phyloP scores from a whole-genome alignment of 371 early-diverging fungal genomes.

The Mucor saturninus region DNA sequence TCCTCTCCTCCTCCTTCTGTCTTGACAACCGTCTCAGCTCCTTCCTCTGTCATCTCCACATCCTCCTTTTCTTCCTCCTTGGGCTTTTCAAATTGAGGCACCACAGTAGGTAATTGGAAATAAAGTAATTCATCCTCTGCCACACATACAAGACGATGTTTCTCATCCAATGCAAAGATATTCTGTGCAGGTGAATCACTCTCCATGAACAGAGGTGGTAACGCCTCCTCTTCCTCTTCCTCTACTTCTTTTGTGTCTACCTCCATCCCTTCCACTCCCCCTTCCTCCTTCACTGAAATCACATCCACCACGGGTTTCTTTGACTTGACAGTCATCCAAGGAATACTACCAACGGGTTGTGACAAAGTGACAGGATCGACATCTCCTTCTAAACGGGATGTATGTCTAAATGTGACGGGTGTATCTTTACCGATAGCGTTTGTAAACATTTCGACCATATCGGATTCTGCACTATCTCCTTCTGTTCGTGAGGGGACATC shows the following conservation, averaged over 20 bases:
- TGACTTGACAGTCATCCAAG: slow-evolving; percentile 39
- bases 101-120: slow-evolving; percentile 50
- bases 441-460: slow-evolving; percentile 40
- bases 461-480: slow-evolving; percentile 31
- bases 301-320: slow-evolving; percentile 8
- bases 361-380: slow-evolving; percentile 47
- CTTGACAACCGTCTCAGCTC: slow-evolving; percentile 29
- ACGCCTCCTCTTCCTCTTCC: slow-evolving; percentile 16
- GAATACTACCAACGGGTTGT: slow-evolving; percentile 25
- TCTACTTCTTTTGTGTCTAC: not conserved
- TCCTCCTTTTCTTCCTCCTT: slow-evolving; percentile 27
- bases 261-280: slow-evolving; percentile 10
- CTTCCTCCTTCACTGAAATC: slow-evolving; percentile 13
- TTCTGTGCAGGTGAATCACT: slow-evolving; percentile 52
- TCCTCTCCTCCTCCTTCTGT: not conserved
- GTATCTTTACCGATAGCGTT: slow-evolving; percentile 24
- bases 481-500: slow-evolving; percentile 32
- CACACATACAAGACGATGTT: slow-evolving; percentile 42
- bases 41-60: slow-evolving; percentile 42
- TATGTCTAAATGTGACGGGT: slow-evolving; percentile 46
- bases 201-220: slow-evolving; percentile 34
- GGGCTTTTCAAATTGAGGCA: slow-evolving; percentile 50
- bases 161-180: slow-evolving; percentile 43
- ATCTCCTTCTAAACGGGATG: slow-evolving; percentile 42
- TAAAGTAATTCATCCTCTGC: slow-evolving; percentile 49